Evolutionary conservation across 2,329 filamentous ascomycete genomes (phyloP).

Genomic region (Calonectria pauciramosa): DNA sequence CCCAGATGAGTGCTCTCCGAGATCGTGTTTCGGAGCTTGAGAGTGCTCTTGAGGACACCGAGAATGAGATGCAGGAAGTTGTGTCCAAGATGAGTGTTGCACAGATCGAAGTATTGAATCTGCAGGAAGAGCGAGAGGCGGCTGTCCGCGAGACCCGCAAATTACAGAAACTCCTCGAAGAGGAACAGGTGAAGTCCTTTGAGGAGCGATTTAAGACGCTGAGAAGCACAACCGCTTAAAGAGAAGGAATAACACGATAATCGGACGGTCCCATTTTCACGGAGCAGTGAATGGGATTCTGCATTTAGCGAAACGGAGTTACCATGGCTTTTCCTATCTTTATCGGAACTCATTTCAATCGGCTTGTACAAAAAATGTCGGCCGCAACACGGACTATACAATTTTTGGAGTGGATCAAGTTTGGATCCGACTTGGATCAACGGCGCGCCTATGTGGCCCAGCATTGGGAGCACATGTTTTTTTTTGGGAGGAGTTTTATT

Average conservation of each 20-base stretch:
- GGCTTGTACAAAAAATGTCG: conserved; percentile 26
- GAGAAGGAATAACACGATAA: conserved; percentile 25
- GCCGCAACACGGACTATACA: conserved; percentile 22
- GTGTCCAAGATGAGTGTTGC: conserved; percentile 84
- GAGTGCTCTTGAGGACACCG: conserved; percentile 70
- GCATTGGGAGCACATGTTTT: conserved; percentile 28
- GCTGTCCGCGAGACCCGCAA: conserved; percentile 79
- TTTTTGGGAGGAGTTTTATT: conserved; percentile 13
- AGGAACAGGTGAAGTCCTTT: conserved; percentile 70
- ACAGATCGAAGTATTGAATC: conserved; percentile 85
- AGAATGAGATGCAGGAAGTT: conserved; percentile 86
- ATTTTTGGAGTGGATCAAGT: conserved; percentile 26
- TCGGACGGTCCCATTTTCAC: conserved; percentile 17
- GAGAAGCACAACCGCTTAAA: conserved; percentile 40
- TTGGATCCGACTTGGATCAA: conserved; percentile 33
- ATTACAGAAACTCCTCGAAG: conserved; percentile 76
- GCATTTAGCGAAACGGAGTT: conserved; percentile 58
- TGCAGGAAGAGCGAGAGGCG: conserved; percentile 82
- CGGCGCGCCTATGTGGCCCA: conserved; percentile 28
- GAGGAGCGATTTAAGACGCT: conserved; percentile 55
- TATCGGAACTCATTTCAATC: conserved; percentile 32
- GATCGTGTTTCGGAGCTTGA: conserved; percentile 88
- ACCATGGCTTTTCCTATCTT: conserved; percentile 44
- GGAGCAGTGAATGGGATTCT: conserved; percentile 37
- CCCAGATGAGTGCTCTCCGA: conserved; percentile 82